A percentile compares a stretch with the other conserved stretches of the same genome.
These are phyloP conservation scores for Sambucus nigra DNA, from an alignment of 129 eudicot species.

Conservation along the genomic window DNA sequence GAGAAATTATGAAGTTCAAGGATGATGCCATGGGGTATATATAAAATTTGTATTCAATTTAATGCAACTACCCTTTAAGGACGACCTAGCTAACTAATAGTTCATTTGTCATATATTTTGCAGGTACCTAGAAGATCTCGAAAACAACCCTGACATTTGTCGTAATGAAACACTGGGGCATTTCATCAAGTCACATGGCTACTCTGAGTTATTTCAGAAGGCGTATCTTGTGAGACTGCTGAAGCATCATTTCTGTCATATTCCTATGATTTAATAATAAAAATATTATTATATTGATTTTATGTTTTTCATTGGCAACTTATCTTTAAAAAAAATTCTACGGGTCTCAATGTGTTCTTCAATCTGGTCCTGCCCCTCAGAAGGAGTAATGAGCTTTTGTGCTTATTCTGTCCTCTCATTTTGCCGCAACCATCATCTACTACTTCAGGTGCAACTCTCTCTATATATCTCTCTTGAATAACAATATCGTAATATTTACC, in stretches of 20 bases:
- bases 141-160: conserved; percentile 62
- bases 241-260: background rate
- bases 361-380: conserved; percentile 92
- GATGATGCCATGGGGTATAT: conserved; percentile 60
- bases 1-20: conserved; percentile 73
- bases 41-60: too few relatives aligned
- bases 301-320: background rate
- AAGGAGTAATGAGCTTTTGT: conserved; percentile 77
- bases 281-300: background rate
- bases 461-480: too few relatives aligned
- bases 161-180: conserved; percentile 69
- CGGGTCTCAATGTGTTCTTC: conserved; percentile 86
- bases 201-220: conserved; percentile 79
- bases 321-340: background rate
- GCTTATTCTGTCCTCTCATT: conserved; percentile 82
- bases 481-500: too few relatives aligned
- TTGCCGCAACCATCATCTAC: conserved; percentile 82
- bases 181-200: conserved; percentile 64
- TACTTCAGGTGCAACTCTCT: conserved; percentile 57
- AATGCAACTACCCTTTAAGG: too few relatives aligned
- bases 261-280: background rate
- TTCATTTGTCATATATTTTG: conserved; percentile 1
- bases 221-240: conserved; percentile 67
- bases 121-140: conserved; percentile 83
- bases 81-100: background rate